A percentile compares a stretch with the other conserved stretches of the same genome.
phyloP scores from a whole-genome alignment of 108 stramenopile genomes.

The Heterococcus sp. region DNA sequence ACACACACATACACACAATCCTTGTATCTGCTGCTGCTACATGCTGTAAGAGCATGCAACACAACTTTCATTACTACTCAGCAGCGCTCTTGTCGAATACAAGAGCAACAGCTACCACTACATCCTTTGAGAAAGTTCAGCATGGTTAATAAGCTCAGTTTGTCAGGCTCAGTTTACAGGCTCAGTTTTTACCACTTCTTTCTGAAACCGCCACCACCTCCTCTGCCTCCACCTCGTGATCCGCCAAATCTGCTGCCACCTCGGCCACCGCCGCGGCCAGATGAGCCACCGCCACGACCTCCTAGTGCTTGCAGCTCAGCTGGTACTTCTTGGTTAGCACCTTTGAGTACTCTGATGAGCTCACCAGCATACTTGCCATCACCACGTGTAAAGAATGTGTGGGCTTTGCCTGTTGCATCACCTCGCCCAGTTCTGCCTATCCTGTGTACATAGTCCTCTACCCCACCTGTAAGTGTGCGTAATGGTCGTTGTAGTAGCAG shows the following conservation, averaged over 20 bases:
- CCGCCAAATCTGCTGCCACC: slow-evolving; percentile 9
- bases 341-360: slow-evolving; percentile 53
- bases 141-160: no score
- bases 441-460: slow-evolving; percentile 91
- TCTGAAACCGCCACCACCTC: slow-evolving; percentile 12
- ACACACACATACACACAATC: slow-evolving; percentile 1
- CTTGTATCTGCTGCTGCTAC: no score
- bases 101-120: no score
- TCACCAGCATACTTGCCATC: slow-evolving; percentile 77
- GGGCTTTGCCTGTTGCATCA: slow-evolving; percentile 84
- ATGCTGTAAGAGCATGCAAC: neutral
- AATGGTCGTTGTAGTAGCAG: no score
- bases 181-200: slow-evolving; percentile 1
- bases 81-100: no score
- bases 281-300: slow-evolving; percentile 43
- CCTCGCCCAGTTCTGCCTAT: slow-evolving; percentile 98
- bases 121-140: no score
- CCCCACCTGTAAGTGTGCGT: no score
- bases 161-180: no score
- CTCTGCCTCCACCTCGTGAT: slow-evolving; percentile 7
- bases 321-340: slow-evolving; percentile 57
- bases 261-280: slow-evolving; percentile 26
- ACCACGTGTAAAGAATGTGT: slow-evolving; percentile 86
- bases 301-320: slow-evolving; percentile 44
- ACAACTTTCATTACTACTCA: neutral